Conservation (phyloP, 176 grass and related monocot species). For the Aechmea fasciata region DNA sequence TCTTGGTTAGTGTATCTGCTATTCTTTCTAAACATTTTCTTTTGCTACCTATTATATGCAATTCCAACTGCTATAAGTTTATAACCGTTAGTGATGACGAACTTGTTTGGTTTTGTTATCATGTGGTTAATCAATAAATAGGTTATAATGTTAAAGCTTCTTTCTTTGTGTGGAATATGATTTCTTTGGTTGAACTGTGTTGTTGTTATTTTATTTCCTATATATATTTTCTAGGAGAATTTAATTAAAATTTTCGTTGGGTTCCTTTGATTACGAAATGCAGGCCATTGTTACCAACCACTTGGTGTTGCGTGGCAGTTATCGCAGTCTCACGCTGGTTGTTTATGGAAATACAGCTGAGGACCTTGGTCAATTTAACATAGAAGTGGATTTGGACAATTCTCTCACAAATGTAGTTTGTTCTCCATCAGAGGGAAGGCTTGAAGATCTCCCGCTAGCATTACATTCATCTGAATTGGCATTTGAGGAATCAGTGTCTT, state of each 20-base stretch:
- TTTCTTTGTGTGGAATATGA: too few relatives aligned
- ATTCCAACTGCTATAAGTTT: not conserved
- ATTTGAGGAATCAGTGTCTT: conserved; percentile 62
- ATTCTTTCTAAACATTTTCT: not conserved
- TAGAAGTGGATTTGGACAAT: conserved; percentile 83
- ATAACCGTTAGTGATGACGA: too few relatives aligned
- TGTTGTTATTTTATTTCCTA: not conserved
- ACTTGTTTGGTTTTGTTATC: too few relatives aligned
- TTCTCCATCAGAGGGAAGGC: conserved; percentile 83
- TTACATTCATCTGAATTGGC: conserved; percentile 55
- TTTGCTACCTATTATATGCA: not conserved
- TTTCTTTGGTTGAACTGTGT: not conserved
- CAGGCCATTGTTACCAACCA: conserved; percentile 98
- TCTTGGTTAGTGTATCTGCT: not conserved
- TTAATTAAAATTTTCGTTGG: conserved; percentile 15
- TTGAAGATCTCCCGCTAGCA: conserved; percentile 85
- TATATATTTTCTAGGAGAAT: not conserved
- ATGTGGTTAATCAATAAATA: too few relatives aligned
- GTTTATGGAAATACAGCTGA: conserved; percentile 96
- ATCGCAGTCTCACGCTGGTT: conserved; percentile 85
- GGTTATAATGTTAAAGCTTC: too few relatives aligned
- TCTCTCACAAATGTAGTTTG: conserved; percentile 78
- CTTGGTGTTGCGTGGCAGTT: conserved; percentile 84
- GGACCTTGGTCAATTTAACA: conserved; percentile 98
- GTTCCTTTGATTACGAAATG: conserved; percentile 18